Conservation (phyloP, 2,329 filamentous ascomycete species). For the Phaeomoniella chlamydospora region DNA sequence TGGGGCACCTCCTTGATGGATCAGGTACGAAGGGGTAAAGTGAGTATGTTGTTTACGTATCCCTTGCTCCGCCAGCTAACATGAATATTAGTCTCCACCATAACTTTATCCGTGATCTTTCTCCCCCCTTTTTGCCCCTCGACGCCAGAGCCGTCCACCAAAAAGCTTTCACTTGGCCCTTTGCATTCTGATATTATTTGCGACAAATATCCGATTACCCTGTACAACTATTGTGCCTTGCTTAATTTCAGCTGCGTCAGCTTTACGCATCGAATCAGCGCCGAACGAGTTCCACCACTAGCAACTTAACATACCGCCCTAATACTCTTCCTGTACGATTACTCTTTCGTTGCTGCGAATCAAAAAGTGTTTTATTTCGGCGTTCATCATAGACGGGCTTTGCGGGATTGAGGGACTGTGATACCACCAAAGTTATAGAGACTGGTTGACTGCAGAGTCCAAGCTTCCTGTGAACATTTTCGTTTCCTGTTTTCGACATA, state of each 20-base stretch:
- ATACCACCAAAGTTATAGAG: constrained; percentile 2
- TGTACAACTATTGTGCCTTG: not conserved
- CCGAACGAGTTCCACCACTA: no score
- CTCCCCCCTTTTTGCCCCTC: not conserved
- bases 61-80: not conserved
- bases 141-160: not conserved
- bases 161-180: no score
- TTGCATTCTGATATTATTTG: not conserved
- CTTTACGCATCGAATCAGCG: no score
- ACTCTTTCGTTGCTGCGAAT: not conserved
- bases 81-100: not conserved
- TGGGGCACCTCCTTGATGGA: not conserved
- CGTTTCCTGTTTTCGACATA: not conserved
- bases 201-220: not conserved
- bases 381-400: constrained; percentile 2
- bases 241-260: no score
- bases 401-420: not conserved
- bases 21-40: not conserved
- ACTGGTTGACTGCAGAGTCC: constrained; percentile 1
- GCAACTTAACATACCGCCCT: no score
- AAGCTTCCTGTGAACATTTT: no score
- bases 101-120: not conserved
- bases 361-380: constrained; percentile 1
- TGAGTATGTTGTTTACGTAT: not conserved
- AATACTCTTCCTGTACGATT: not conserved